phyloP scores from a whole-genome alignment of 306 rosid genomes.

The Lupinus albus region DNA sequence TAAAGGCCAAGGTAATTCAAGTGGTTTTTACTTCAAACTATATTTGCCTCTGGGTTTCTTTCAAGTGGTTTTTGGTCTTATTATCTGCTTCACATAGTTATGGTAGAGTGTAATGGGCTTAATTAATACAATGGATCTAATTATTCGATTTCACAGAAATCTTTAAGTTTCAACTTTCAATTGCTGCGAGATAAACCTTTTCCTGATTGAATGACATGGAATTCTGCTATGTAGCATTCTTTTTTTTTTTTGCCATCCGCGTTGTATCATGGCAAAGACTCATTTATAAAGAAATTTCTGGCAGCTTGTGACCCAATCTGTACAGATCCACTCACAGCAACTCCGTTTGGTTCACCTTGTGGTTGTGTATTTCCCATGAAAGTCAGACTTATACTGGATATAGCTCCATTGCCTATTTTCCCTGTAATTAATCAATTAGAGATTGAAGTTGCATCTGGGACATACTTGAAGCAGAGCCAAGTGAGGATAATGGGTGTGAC shows the following conservation, averaged over 20 bases:
- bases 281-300: constrained; percentile 32
- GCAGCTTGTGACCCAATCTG: constrained; percentile 88
- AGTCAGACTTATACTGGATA: constrained; percentile 75
- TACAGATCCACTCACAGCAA: constrained; percentile 70
- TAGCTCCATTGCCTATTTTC: constrained; percentile 71
- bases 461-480: constrained; percentile 87
- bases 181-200: constrained; percentile 12
- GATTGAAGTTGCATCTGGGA: constrained; percentile 82
- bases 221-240: constrained; percentile 15
- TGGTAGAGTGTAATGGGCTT: constrained; percentile 28
- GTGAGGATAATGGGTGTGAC: constrained; percentile 94
- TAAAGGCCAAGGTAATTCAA: constrained; percentile 65
- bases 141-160: constrained; percentile 2
- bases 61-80: constrained; percentile 16
- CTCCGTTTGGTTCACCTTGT: constrained; percentile 94
- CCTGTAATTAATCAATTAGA: constrained; percentile 82
- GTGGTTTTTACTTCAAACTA: constrained; percentile 22
- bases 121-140: background rate
- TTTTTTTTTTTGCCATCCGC: background rate
- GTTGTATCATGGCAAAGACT: constrained; percentile 35
- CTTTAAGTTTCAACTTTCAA: constrained; percentile 20
- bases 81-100: constrained; percentile 3
- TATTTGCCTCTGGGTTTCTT: constrained; percentile 27
- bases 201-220: constrained; percentile 5
- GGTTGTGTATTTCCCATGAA: constrained; percentile 96